Conservation (phyloP, 106 monocot genomes). For the Dioscorea alata region DNA sequence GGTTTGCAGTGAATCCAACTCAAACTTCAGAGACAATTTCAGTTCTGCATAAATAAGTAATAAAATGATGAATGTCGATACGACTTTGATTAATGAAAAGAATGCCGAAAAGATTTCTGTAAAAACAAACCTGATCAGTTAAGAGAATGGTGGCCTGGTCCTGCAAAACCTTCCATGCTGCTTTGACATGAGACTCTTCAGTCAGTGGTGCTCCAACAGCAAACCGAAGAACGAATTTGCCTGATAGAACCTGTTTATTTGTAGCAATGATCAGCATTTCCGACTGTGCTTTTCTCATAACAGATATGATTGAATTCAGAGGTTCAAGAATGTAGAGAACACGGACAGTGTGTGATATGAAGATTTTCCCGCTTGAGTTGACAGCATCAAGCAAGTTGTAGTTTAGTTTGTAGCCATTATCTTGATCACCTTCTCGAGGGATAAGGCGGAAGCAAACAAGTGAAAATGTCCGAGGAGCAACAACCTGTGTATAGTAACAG, state of each 20-base stretch:
- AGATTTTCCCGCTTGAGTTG: slow-evolving; percentile 61
- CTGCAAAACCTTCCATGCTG: slow-evolving; percentile 56
- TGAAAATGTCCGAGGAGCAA: slow-evolving; percentile 49
- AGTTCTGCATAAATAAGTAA: too few relatives aligned
- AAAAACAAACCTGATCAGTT: neutral
- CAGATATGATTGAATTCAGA: too few relatives aligned
- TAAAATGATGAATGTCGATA: too few relatives aligned
- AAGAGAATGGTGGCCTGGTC: slow-evolving; percentile 47
- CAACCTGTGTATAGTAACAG: slow-evolving; percentile 30
- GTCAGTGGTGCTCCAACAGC: slow-evolving; percentile 69
- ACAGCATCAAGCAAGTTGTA: slow-evolving; percentile 47
- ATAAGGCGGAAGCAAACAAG: slow-evolving; percentile 73
- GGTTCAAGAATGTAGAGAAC: neutral
- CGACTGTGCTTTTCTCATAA: neutral
- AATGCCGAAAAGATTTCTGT: too few relatives aligned
- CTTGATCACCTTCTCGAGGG: slow-evolving; percentile 26
- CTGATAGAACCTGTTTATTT: slow-evolving; percentile 45
- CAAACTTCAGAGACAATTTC: too few relatives aligned
- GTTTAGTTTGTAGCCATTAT: slow-evolving; percentile 54
- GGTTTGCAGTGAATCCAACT: too few relatives aligned
- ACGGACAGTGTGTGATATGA: slow-evolving; percentile 68
- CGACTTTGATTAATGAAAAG: too few relatives aligned
- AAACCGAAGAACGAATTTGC: slow-evolving; percentile 53
- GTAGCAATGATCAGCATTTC: neutral
- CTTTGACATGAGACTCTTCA: slow-evolving; percentile 49